phyloP scores from a whole-genome alignment of 1,284 basidiomycete genomes.

The Heliocybe sulcata region DNA sequence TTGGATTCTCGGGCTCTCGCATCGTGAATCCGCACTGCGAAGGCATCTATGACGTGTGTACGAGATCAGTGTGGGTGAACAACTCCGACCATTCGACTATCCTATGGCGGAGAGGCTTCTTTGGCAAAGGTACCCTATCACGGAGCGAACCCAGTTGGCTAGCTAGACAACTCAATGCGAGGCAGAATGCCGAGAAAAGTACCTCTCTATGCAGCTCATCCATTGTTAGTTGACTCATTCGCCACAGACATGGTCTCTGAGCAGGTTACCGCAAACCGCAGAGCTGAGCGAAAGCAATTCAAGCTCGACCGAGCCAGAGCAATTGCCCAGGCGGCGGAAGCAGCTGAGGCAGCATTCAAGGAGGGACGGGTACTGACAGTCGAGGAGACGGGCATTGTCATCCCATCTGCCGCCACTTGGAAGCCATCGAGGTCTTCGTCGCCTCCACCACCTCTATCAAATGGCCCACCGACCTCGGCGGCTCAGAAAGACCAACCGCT shows the following conservation, averaged over 20 bases:
- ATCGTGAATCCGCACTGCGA: slow-evolving; percentile 56
- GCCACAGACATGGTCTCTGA: slow-evolving; percentile 69
- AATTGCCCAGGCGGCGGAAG: slow-evolving; percentile 63
- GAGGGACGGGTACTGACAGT: slow-evolving; percentile 54
- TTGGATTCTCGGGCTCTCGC: slow-evolving; percentile 41
- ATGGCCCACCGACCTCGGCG: neutral
- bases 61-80: slow-evolving; percentile 77
- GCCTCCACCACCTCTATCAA: slow-evolving; percentile 3
- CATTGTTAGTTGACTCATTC: slow-evolving; percentile 5
- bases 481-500: slow-evolving; percentile 13
- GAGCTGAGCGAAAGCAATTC: slow-evolving; percentile 83
- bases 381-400: slow-evolving; percentile 30
- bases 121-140: slow-evolving; percentile 93
- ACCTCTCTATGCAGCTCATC: slow-evolving; percentile 13
- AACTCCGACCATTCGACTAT: slow-evolving; percentile 53
- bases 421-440: slow-evolving; percentile 31
- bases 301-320: slow-evolving; percentile 85
- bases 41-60: slow-evolving; percentile 66
- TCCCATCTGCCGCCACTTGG: slow-evolving; percentile 77
- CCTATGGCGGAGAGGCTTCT: slow-evolving; percentile 91
- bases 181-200: slow-evolving; percentile 50
- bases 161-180: slow-evolving; percentile 65
- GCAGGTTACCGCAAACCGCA: slow-evolving; percentile 79
- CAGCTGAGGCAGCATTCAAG: slow-evolving; percentile 67
- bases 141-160: slow-evolving; percentile 95